Base-by-base conservation (phyloP, 2,329 filamentous ascomycete species). In the Pestalotiopsis sp. region DNA sequence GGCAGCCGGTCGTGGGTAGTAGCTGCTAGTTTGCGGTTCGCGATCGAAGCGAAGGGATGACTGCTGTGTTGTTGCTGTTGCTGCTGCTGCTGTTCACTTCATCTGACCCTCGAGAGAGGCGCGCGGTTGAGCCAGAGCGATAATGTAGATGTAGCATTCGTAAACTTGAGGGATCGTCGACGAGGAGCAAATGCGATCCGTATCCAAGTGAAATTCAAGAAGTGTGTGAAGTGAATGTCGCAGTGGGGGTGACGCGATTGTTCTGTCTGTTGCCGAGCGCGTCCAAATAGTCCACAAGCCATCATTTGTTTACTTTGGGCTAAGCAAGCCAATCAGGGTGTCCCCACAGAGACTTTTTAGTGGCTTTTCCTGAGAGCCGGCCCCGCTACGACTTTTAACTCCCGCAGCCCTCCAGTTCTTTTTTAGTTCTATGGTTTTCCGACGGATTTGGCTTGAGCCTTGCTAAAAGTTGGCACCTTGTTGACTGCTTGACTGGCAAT, bases 251-350 rank as follows among this genome's bases (percentile, higher is more conserved):
- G 69, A 72, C 72, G 72, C 71, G 62, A 56, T 64, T 25, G 27
- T 27, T 45, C 39, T 27, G n/a, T 62, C 17, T 64, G 39, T 38
- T 36, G 31, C 62, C 12, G 36, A 38, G 62, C 62, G 62, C 62
- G 62, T 64, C 39, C 38, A 49, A 25, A 31, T 23, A 39, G 5
- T n/a, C 60, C 56, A 38, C 27, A 64, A 45, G n/a, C 68, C 56
- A 68, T 71, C 72, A 69, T 72, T 80, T 83, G 82, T 83, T 84
- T 84, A 84, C 82, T 82, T 78, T 70, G 27, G 31, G 36, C 74
- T 70, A 73, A 78, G 39, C 39, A 41, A 62, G 27, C 64, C 70
- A 58, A 68, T 71, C 69, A 70, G 59, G 27, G 59, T 13, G 25
- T n/a, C 59, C 20, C 31, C 13, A 36, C 31, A 17, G 67, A 66